These are phyloP conservation scores for Maudiozyma barnettii DNA, from an alignment of 805 yeast genomes.

Conservation along the genomic window DNA sequence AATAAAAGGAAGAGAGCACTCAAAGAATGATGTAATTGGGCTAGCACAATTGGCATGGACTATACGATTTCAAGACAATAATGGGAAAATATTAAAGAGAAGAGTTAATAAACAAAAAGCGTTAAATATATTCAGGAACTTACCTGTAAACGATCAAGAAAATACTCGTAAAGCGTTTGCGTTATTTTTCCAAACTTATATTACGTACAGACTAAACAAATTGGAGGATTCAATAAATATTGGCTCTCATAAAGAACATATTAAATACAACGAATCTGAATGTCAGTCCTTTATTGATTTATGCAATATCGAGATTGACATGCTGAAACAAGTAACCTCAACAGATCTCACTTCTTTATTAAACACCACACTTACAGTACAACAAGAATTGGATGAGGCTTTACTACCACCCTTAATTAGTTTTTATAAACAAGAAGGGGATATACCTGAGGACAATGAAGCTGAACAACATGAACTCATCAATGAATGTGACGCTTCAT, in stretches of 20 bases:
- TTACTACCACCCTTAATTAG: too few species aligned
- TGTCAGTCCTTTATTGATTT: background rate
- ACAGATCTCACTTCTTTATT: background rate
- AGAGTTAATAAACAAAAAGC: slow-evolving; percentile 8
- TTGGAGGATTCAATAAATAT: background rate
- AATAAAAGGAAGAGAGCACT: slow-evolving; percentile 5
- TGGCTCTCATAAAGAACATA: too few species aligned
- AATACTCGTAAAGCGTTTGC: slow-evolving; percentile 4
- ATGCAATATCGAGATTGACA: background rate
- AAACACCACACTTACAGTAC: too few species aligned
- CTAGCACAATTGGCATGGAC: slow-evolving; percentile 18
- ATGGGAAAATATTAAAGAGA: slow-evolving; percentile 2
- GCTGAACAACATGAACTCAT: too few species aligned
- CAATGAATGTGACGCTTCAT: background rate
- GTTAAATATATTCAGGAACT: slow-evolving; percentile 5
- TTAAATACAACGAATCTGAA: background rate
- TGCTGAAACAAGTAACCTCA: background rate
- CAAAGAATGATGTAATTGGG: slow-evolving; percentile 8
- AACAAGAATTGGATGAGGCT: too few species aligned
- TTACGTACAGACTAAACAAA: slow-evolving; percentile 6
- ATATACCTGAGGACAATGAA: too few species aligned
- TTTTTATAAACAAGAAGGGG: too few species aligned
- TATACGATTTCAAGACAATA: slow-evolving; percentile 5
- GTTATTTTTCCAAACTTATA: slow-evolving; percentile 7
- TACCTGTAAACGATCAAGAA: slow-evolving; percentile 1